Percentiles rank a stretch among this genome's conserved stretches.
Conservation (phyloP, 805 yeast species). For the Wickerhamiella australiensis region DNA sequence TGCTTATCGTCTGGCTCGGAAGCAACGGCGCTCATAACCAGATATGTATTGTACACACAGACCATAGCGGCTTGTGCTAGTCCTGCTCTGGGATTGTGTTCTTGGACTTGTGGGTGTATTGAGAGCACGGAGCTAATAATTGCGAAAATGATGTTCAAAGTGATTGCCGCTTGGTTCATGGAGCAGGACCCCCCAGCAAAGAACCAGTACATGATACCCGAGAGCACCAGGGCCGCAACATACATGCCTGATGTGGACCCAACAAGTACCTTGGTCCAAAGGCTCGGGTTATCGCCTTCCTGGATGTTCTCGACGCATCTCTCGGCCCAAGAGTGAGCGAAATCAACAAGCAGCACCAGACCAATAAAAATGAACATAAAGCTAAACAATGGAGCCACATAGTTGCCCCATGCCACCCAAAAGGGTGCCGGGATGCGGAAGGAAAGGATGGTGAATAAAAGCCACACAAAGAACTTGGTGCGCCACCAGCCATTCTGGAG, state of each 20-base stretch:
- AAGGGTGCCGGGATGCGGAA: conserved; percentile 80
- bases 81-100: conserved; percentile 88
- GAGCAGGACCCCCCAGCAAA: conserved; percentile 74
- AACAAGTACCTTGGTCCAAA: conserved; percentile 72
- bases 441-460: conserved; percentile 43
- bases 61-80: conserved; percentile 96
- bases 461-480: conserved; percentile 52
- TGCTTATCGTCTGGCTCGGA: conserved; percentile 89
- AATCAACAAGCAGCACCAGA: conserved; percentile 78
- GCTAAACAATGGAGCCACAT: conserved; percentile 73
- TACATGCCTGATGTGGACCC: conserved; percentile 88
- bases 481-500: conserved; percentile 93
- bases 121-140: conserved; percentile 57
- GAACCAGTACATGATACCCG: conserved; percentile 65
- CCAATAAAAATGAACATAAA: conserved; percentile 83
- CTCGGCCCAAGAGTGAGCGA: conserved; percentile 98
- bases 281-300: conserved; percentile 40
- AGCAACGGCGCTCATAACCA: conserved; percentile 84
- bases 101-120: conserved; percentile 74
- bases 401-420: conserved; percentile 82
- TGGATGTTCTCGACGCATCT: conserved; percentile 85
- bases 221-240: conserved; percentile 55
- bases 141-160: conserved; percentile 58
- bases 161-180: conserved; percentile 80
- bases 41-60: conserved; percentile 79